Evolutionary conservation across 495 filamentous ascomycete genomes (phyloP).

Genomic region (Xanthoparmelia taractica): DNA sequence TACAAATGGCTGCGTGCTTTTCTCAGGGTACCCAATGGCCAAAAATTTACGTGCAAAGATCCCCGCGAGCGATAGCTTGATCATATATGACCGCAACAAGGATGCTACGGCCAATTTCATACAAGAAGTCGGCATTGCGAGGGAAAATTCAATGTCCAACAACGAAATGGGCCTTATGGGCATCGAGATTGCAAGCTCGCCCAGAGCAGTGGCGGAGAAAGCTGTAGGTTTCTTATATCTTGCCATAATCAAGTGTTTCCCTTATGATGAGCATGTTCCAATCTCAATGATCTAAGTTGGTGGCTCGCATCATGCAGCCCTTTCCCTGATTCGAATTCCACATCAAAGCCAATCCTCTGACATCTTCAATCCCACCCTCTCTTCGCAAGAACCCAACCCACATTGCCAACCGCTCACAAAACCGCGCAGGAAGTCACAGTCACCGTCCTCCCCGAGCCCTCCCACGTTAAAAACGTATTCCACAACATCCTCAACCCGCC

Average conservation of each 20-base stretch:
- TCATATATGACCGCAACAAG: conserved; percentile 68
- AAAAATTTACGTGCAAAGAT: conserved; percentile 74
- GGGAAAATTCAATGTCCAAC: conserved; percentile 21
- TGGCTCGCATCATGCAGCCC: conserved; percentile 32
- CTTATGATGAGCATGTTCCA: conserved; percentile 48
- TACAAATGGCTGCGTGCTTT: conserved; percentile 17
- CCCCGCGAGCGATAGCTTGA: conserved; percentile 56
- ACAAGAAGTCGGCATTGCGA: conserved; percentile 43
- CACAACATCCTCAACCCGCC: conserved; percentile 47
- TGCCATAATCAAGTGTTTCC: conserved; percentile 19
- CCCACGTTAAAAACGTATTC: conserved; percentile 70
- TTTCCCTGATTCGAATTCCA: conserved; percentile 46
- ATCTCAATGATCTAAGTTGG: conserved; percentile 55
- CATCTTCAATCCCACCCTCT: conserved; percentile 1
- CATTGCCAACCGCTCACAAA: not conserved
- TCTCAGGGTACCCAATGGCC: conserved; percentile 74
- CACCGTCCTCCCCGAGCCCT: conserved; percentile 71
- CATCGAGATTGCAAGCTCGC: conserved; percentile 50
- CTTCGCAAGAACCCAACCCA: not conserved
- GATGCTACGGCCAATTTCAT: conserved; percentile 52
- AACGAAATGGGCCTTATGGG: conserved; percentile 31
- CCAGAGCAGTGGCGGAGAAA: conserved; percentile 57
- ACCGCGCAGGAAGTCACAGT: conserved; percentile 62
- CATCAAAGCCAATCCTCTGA: conserved; percentile 62
- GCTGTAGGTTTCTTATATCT: conserved; percentile 47